phyloP scores from a whole-genome alignment of 2,329 filamentous ascomycete species.

The Hirsutella rhossiliensis region DNA sequence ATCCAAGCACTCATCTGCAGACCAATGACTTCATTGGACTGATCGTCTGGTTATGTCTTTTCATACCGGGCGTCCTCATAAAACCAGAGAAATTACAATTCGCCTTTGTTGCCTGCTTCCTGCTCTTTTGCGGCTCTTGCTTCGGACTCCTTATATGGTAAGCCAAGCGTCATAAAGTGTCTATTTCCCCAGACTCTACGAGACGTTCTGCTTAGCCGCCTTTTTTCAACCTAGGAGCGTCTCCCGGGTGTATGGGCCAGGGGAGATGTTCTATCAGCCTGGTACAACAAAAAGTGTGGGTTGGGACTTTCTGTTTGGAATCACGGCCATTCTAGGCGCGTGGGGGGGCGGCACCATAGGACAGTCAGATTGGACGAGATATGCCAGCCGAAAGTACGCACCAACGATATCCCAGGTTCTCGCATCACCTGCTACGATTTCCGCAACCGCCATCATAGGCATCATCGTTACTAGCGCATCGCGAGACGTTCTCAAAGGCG shows the following conservation, averaged over 20 bases:
- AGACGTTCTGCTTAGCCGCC: neutral
- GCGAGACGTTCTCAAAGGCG: constrained; percentile 8
- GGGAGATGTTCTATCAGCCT: constrained; percentile 10
- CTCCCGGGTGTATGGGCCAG: constrained; percentile 9
- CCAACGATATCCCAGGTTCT: constrained; percentile 12
- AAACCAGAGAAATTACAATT: constrained; percentile 12
- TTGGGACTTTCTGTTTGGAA: constrained; percentile 19
- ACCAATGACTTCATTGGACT: constrained; percentile 15
- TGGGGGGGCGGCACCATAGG: constrained; percentile 14
- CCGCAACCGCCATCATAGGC: constrained; percentile 13
- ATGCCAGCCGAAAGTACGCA: constrained; percentile 8
- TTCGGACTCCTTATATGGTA: constrained; percentile 10
- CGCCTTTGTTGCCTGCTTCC: constrained; percentile 12
- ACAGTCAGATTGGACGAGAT: constrained; percentile 16
- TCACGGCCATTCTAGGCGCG: constrained; percentile 15
- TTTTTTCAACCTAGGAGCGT: constrained; percentile 6
- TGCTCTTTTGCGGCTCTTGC: constrained; percentile 10
- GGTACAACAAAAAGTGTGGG: constrained; percentile 8
- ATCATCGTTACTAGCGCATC: constrained; percentile 13
- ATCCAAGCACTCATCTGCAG: constrained; percentile 10
- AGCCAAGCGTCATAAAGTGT: neutral
- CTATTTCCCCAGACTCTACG: too few relatives aligned
- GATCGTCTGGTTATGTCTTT: constrained; percentile 11
- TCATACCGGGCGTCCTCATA: constrained; percentile 10
- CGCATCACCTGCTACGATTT: constrained; percentile 12